phyloP scores from a whole-genome alignment of 805 yeast genomes.

The Allodekkera sacchari region DNA sequence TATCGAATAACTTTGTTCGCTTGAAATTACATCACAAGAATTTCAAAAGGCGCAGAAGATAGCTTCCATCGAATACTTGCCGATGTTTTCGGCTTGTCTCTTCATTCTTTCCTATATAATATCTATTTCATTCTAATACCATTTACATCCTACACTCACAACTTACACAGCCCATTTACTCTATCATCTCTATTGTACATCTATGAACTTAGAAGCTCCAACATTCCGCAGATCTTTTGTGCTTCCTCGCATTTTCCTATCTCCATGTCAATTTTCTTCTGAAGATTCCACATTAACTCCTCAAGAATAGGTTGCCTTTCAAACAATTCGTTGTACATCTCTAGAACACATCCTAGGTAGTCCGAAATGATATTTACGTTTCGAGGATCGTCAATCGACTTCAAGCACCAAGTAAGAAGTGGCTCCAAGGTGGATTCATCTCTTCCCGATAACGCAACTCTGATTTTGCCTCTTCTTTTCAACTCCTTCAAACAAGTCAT shows the following conservation, averaged over 20 bases:
- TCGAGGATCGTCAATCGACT: constrained; percentile 71
- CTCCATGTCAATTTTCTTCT: constrained; percentile 57
- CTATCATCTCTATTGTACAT: no score
- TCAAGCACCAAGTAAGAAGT: constrained; percentile 72
- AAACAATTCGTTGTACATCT: constrained; percentile 67
- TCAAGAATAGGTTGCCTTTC: constrained; percentile 73
- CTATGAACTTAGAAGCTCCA: constrained; percentile 65
- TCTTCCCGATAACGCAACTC: constrained; percentile 70
- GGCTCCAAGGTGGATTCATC: constrained; percentile 82
- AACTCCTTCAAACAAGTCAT: constrained; percentile 80
- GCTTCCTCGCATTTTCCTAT: constrained; percentile 80
- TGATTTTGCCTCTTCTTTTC: constrained; percentile 80
- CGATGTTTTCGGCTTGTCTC: no score
- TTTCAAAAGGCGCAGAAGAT: no score
- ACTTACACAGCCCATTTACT: no score
- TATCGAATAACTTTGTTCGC: constrained; percentile 28
- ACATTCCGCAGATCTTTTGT: constrained; percentile 85
- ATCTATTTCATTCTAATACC: constrained; percentile 2
- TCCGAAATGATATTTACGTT: constrained; percentile 57
- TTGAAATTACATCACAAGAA: no score
- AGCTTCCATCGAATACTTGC: no score
- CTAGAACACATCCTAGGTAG: constrained; percentile 57
- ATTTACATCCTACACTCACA: background rate
- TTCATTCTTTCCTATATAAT: constrained; percentile 1
- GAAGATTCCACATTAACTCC: constrained; percentile 55